phyloP scores from a whole-genome alignment of 2,329 filamentous ascomycete species.

The Hortaea werneckii region DNA sequence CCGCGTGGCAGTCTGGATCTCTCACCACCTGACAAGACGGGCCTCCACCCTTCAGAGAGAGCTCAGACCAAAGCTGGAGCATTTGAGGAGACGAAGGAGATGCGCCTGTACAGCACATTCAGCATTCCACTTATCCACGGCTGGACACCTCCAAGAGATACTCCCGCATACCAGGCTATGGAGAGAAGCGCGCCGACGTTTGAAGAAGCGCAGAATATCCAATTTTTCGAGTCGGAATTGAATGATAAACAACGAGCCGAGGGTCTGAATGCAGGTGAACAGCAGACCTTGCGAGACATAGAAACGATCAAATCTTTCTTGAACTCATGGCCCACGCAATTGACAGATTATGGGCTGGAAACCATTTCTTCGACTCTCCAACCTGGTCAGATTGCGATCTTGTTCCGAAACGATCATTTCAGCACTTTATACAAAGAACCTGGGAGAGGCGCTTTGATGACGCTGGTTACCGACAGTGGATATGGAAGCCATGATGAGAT shows the following conservation, averaged over 20 bases:
- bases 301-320: slow-evolving; percentile 75
- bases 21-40: slow-evolving; percentile 23
- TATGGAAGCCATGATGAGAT: slow-evolving; percentile 82
- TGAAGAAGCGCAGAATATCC: slow-evolving; percentile 80
- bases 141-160: slow-evolving; percentile 66
- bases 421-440: slow-evolving; percentile 88
- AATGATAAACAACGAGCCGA: slow-evolving; percentile 62
- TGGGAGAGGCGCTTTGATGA: slow-evolving; percentile 61
- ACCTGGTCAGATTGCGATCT: slow-evolving; percentile 73
- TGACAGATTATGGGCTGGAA: slow-evolving; percentile 72
- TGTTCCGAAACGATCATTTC: slow-evolving; percentile 97
- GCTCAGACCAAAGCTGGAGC: slow-evolving; percentile 51
- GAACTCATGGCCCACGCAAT: slow-evolving; percentile 69
- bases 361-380: slow-evolving; percentile 60
- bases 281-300: slow-evolving; percentile 73
- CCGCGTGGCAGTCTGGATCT: slow-evolving; percentile 16
- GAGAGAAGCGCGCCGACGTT: slow-evolving; percentile 69
- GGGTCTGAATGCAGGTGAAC: slow-evolving; percentile 61
- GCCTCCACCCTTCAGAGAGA: slow-evolving; percentile 26
- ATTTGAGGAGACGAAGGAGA: slow-evolving; percentile 80
- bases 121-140: slow-evolving; percentile 82
- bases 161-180: slow-evolving; percentile 60
- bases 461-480: slow-evolving; percentile 84
- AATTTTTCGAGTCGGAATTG: slow-evolving; percentile 81
- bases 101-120: slow-evolving; percentile 86